A percentile compares a stretch with the other conserved stretches of the same genome.
Evolutionary conservation across 192 early-diverging fungal species (phyloP).

Genomic region (Lunasporangiospora selenospora): DNA sequence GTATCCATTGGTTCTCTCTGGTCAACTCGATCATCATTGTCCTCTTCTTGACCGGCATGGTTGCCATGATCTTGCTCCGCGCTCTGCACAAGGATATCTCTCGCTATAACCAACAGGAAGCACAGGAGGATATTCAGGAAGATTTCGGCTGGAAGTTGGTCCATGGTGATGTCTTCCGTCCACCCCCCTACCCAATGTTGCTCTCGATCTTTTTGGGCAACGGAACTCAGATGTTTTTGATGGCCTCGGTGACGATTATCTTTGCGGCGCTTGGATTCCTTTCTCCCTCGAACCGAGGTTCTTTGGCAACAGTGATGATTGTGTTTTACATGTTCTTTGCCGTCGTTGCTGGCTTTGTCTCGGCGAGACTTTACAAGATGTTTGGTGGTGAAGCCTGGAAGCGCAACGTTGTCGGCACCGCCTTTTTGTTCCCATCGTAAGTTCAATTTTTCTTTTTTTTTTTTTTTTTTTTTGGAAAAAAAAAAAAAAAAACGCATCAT

Average conservation of each 20-base stretch:
- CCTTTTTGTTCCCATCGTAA: constrained; percentile 83
- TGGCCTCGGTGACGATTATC: constrained; percentile 74
- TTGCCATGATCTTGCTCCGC: constrained; percentile 87
- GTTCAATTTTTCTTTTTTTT: not conserved
- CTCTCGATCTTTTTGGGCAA: constrained; percentile 86
- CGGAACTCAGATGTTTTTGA: constrained; percentile 81
- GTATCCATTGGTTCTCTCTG: constrained; percentile 95
- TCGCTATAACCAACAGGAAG: constrained; percentile 80
- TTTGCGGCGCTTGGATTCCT: constrained; percentile 98
- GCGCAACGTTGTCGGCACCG: constrained; percentile 81
- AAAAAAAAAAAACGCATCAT: not conserved
- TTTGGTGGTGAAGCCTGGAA: constrained; percentile 91
- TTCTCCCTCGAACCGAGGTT: constrained; percentile 90
- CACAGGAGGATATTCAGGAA: constrained; percentile 81
- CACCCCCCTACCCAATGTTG: constrained; percentile 75
- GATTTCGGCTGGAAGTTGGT: constrained; percentile 99
- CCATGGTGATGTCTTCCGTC: constrained; percentile 97
- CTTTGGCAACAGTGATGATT: constrained; percentile 91
- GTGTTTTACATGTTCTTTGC: constrained; percentile 92
- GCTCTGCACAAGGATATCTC: constrained; percentile 93
- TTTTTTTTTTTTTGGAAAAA: not conserved
- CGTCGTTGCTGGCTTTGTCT: constrained; percentile 86
- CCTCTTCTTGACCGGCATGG: constrained; percentile 89
- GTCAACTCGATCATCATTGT: constrained; percentile 96
- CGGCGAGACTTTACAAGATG: constrained; percentile 93